Evolutionary conservation across 73 alveolate genomes (phyloP), one percentile per base, ranked within the genome.

Genomic region (Paramecium biaurelia): DNA sequence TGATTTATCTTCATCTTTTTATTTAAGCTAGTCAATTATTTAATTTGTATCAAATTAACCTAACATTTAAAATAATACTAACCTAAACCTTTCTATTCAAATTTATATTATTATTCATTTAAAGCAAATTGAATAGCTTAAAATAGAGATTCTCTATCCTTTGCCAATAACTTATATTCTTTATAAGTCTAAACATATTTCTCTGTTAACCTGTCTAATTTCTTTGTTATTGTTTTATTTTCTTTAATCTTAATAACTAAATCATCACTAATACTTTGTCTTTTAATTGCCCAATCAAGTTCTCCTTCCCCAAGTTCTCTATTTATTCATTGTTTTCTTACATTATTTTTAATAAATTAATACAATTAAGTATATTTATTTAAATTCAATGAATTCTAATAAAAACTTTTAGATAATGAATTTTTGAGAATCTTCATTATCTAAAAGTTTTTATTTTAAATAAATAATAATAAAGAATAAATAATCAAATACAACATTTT

Each of bases 181-280:
- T 86, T 86, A 38, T 86, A 86, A 47, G 59, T 86, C 38, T 57
- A 32, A 18, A 86, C 93, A 28, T 86, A 86, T 85, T 86, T 86
- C 42, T 86, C 93, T 5, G 63, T 53, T 38, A 86, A 26, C 32
- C 70, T 86, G 24, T 86, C 70, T 14, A 86, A 11, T 45, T 86
- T 86, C 42, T 72, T 86, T 30, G 63, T 23, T n/a, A 86, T 72
- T 23, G 70, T 59, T 37, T 86, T 86, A 58, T 63, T 86, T 35
- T 86, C 93, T 23, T 63, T 86, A 35, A 76, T 28, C 85, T 86
- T 26, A 45, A 26, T 63, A n/a, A 59, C 32, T 72, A 72, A 37
- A 34, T 28, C 30, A 72, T 38, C 7, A 67, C 8, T 14, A 8
- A 34, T 72, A 72, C 86, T 38, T 72, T 72, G 2, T 72, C 86